Evolutionary conservation across 345 rosid genomes (phyloP).

Genomic region (Brassica incana): DNA sequence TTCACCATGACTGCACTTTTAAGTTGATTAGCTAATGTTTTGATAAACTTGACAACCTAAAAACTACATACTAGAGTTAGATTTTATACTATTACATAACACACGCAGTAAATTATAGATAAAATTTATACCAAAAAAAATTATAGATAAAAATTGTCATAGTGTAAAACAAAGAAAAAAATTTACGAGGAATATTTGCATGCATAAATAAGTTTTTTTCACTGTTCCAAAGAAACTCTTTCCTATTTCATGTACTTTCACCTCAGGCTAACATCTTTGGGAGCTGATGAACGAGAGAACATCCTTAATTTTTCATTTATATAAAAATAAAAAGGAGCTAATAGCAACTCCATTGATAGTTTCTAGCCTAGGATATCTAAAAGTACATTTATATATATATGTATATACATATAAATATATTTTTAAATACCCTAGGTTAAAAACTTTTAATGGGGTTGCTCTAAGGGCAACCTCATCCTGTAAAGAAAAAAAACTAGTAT

Average conservation of each 20-base stretch:
- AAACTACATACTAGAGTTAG: neutral
- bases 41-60: neutral
- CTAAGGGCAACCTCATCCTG: too few species aligned
- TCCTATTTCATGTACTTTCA: neutral
- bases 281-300: neutral
- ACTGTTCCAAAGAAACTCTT: neutral
- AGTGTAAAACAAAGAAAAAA: neutral
- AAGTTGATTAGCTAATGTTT: constrained; percentile 5
- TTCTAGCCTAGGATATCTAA: too few species aligned
- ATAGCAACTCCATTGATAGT: neutral
- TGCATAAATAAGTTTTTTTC: constrained; percentile 3
- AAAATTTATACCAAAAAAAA: neutral
- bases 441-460: too few species aligned
- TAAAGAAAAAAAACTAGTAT: too few species aligned
- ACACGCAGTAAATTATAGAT: neutral
- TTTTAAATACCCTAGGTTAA: too few species aligned
- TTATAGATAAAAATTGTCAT: neutral
- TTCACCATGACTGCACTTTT: neutral
- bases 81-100: neutral
- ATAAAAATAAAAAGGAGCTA: neutral
- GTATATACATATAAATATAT: too few species aligned
- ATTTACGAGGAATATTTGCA: neutral
- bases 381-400: too few species aligned
- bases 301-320: neutral
- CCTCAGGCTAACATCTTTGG: constrained; percentile 5